Evolutionary conservation across 2,329 filamentous ascomycete species (phyloP), one percentile per base, ranked within the genome.

Genomic region (Penicillium sp.): DNA sequence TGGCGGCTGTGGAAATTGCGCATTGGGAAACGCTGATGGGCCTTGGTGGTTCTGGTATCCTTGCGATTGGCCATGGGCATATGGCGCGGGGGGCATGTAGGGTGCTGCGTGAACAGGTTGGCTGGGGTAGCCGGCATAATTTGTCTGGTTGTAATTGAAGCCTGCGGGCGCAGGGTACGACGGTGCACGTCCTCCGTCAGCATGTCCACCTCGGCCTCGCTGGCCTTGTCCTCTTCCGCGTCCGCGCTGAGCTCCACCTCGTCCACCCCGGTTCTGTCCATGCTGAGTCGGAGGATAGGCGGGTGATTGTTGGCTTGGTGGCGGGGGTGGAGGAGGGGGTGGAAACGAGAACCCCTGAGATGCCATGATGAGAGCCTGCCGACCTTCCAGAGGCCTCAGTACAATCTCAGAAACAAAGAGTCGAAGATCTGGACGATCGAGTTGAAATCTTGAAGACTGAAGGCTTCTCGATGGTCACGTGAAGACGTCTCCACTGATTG

Each of bases 311-410:
- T 65, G 65, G 43, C 58, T 40, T 46, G 63, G 47, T 47, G 62
- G 65, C 29, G 64, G 73, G 36, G 75, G 76, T 21, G 76, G 76
- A 16, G 76, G 76, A 32, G 77, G 77, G 18, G 75, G 76, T 55
- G 77, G 76, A 60, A 78, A 79, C 40, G 76, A 73, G 63, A 79
- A 79, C 24, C 72, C 73, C 65, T 76, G 71, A 48, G 74, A 67
- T 62, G 65, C 71, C 73, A 76, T 76, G 50, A 51, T 66, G 59
- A 55, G 60, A 58, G 60, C 58, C 49, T 57, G 51, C 49, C 47
- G 58, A 59, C 56, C 64, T 68, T 65, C 57, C 38, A 58, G 59
- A 58, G 61, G 49, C 62, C 52, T 63, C 58, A 63, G 51, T 57
- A 59, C 61, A 45, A 53, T 59, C 58, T 49, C 64, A 64, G 63